Evolutionary conservation across 106 monocot species (phyloP), one percentile per base, ranked within the genome.

Genomic region (Dioscorea alata): DNA sequence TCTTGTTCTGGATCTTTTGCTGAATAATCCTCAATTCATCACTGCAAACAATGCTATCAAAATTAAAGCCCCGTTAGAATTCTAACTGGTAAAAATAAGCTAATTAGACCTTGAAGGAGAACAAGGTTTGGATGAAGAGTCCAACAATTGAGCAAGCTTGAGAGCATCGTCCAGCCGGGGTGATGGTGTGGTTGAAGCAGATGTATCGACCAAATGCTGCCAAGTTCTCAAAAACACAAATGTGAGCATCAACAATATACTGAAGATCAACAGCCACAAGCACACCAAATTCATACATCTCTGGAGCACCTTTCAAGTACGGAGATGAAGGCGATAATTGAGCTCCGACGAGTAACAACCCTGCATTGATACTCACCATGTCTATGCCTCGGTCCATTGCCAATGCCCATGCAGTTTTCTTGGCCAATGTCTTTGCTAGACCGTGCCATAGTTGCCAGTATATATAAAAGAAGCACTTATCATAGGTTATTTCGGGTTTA

Each of bases 351-450:
- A 94, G 59, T 0, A 94, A 48, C 0, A 91, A 76, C 0, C 95
- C 95, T 0, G 83, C 74, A 49, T 95, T 95, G 21, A 95, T 71
- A 4, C 85, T 57, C 17, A 95, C 88, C 90, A 95, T 95, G 77
- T 83, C 79, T 31, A 95, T 67, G 4, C 81, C 84, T 33, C 95
- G 68, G 78, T 95, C 95, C 90, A 95, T 95, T 0, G 95, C 95
- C 63, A 95, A 68, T 4, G 91, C 91, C 95, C 95, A 95, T 10
- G 95, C 91, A 23, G 95, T 83, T 77, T 81, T 88, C 82, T 95
- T 91, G 0, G 95, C 69, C 6, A 88, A 49, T 2, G 86, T 91
- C 83, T 95, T 95, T 14, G 91, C 85, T 70, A 95, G 48, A 6
- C 79, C 95, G 19, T 95, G 88, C 95, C 95, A 95, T 49, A 95